These are phyloP conservation scores for Crucihimalaya himalaica DNA, from an alignment of 345 rosid genomes.

Conservation along the genomic window DNA sequence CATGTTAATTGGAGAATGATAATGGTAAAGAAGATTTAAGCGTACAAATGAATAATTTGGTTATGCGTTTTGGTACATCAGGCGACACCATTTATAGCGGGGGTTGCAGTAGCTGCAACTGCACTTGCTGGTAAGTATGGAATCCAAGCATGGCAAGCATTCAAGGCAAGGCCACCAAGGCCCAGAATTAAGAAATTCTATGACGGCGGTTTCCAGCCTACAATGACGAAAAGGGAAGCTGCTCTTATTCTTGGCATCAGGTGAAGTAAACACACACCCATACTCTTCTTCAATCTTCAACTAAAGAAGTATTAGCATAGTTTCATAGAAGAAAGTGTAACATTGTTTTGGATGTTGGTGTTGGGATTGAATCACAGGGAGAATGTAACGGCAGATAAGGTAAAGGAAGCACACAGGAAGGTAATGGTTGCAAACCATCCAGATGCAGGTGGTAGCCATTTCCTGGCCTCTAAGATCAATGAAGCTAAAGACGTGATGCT, in stretches of 20 bases:
- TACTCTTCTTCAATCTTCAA: not conserved
- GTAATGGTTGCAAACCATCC: conserved; percentile 96
- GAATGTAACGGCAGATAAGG: conserved; percentile 61
- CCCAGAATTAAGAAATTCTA: conserved; percentile 63
- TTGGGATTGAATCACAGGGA: conserved; percentile 52
- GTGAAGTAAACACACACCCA: conserved; percentile 28
- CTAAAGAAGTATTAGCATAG: not conserved
- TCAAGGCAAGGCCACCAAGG: conserved; percentile 64
- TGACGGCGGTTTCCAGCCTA: conserved; percentile 75
- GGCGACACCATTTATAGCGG: conserved; percentile 83
- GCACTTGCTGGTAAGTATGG: conserved; percentile 86
- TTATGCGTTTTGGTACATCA: conserved; percentile 36
- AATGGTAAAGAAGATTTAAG: not conserved
- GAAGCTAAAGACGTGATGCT: conserved; percentile 90
- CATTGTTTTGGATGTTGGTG: not conserved
- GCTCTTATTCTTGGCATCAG: conserved; percentile 79
- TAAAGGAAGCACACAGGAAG: conserved; percentile 85
- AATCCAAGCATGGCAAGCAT: conserved; percentile 87
- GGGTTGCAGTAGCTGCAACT: conserved; percentile 80
- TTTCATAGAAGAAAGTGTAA: not conserved
- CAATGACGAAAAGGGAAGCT: conserved; percentile 79
- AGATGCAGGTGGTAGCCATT: conserved; percentile 93
- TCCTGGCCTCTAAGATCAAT: conserved; percentile 86
- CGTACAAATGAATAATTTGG: not conserved
- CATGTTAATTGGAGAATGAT: not conserved